Conservation (phyloP, 73 alveolate genomes). For the Symbiodinium pilosum region DNA sequence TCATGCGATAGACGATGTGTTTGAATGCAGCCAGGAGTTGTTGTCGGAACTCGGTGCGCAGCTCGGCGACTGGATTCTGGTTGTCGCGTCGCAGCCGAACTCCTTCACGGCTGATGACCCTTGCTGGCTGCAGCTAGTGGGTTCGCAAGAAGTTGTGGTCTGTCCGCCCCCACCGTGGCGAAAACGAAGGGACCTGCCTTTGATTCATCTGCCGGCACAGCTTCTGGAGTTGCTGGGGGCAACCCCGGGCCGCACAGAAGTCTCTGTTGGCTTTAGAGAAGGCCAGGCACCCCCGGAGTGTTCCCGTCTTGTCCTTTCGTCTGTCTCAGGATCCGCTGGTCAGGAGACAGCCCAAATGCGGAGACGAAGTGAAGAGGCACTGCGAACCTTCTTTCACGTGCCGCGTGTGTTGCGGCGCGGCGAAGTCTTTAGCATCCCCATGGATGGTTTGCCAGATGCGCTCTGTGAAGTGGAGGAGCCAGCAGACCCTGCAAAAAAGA, state of each 20-base stretch:
- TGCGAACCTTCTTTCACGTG: conserved; percentile 71
- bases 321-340: neutral
- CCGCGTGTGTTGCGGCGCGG: conserved; percentile 41
- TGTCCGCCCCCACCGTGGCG: conserved; percentile 57
- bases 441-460: conserved; percentile 18
- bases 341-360: neutral
- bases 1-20: no score
- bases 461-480: conserved; percentile 38
- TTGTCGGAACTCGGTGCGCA: conserved; percentile 21
- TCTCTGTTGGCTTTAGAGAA: conserved; percentile 40
- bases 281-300: conserved; percentile 38
- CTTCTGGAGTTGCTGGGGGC: conserved; percentile 36
- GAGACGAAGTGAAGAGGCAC: neutral
- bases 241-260: conserved; percentile 56
- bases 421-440: conserved; percentile 58
- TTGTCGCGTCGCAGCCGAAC: neutral
- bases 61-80: conserved; percentile 73
- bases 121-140: conserved; percentile 73
- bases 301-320: conserved; percentile 50
- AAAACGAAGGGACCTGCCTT: conserved; percentile 56
- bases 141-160: conserved; percentile 20
- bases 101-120: neutral
- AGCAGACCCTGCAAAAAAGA: neutral
- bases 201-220: conserved; percentile 43
- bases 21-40: conserved; percentile 4